phyloP scores from a whole-genome alignment of 1,139 yeast species.

The Suhomyces atakaporum region DNA sequence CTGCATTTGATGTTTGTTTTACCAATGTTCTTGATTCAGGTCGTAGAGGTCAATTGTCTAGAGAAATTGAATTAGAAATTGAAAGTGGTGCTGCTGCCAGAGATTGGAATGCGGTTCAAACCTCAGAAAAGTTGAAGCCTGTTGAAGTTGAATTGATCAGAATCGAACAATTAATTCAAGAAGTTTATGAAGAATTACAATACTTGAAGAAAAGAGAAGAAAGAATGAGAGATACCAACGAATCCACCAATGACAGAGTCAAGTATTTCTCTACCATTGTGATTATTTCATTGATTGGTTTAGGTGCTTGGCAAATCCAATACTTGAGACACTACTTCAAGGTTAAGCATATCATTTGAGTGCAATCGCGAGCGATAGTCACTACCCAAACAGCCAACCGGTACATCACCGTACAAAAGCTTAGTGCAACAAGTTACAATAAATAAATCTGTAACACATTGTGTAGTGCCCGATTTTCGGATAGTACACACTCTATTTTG shows the following conservation, averaged over 20 bases:
- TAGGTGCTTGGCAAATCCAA: conserved; percentile 90
- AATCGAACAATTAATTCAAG: conserved; percentile 80
- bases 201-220: conserved; percentile 87
- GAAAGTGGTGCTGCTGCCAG: conserved; percentile 97
- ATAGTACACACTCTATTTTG: no score
- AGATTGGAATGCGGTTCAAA: conserved; percentile 95
- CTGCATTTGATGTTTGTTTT: conserved; percentile 90
- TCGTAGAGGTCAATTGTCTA: conserved; percentile 30
- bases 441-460: no score
- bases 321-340: conserved; percentile 92
- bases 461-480: no score
- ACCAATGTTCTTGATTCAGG: conserved; percentile 57
- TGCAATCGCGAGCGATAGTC: no score
- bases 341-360: conserved; percentile 87
- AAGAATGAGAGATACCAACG: conserved; percentile 93
- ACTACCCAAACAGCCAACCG: no score
- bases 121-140: conserved; percentile 90
- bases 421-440: no score
- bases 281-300: conserved; percentile 65
- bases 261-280: conserved; percentile 78
- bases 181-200: conserved; percentile 73
- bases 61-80: conserved; percentile 84
- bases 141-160: conserved; percentile 86
- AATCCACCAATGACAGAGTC: conserved; percentile 85
- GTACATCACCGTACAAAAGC: no score